Evolutionary conservation across 2,329 filamentous ascomycete genomes (phyloP), one percentile per base, ranked within the genome.

Genomic region (Colletotrichum sp.): DNA sequence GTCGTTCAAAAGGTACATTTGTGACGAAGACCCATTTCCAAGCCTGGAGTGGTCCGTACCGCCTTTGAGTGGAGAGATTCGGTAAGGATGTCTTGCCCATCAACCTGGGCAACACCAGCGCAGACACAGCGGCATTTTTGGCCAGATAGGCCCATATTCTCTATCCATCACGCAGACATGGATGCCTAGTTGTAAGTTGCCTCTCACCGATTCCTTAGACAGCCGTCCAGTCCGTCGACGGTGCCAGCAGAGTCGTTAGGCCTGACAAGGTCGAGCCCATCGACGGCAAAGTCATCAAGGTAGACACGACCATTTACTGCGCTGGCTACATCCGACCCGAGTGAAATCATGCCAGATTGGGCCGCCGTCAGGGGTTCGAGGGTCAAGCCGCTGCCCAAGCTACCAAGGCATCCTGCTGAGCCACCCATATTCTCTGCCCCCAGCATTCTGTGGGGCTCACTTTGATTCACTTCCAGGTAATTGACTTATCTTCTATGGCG

Each of bases 11-110:
- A 73, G 57, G 68, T 67, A 77, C 68, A 34, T 66, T 62, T 10
- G 5, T 24, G 18, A 34, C 2, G 30, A 68, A 9, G 26, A 30
- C 24, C 8, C 30, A 16, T 3, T 22, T 12, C 16, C 44, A 48
- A 48, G 44, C 44, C 6, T 48, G 18, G 44, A 22, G 44, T 48
- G 6, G 3, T 6, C n/a, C 44, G n/a, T 48, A 48, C 18, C 6
- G 44, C 18, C 10, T 48, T 48, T n/a, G 62, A 81, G 82, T 2
- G 2, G 78, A 81, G 2, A 77, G 79, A 18, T 88, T 87, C 79
- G 79, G 80, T 6, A 86, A 88, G 77, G 85, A 80, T 9, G 85
- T 89, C 3, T 68, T 89, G 1, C 80, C 89, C 0, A 80, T 89
- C 7, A 87, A 87, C 8, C 77, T 88, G 32, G 84, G 84, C 12